Evolutionary conservation across 805 yeast species (phyloP), one percentile per base, ranked within the genome.

Genomic region (Diddensiella santjacobensis): DNA sequence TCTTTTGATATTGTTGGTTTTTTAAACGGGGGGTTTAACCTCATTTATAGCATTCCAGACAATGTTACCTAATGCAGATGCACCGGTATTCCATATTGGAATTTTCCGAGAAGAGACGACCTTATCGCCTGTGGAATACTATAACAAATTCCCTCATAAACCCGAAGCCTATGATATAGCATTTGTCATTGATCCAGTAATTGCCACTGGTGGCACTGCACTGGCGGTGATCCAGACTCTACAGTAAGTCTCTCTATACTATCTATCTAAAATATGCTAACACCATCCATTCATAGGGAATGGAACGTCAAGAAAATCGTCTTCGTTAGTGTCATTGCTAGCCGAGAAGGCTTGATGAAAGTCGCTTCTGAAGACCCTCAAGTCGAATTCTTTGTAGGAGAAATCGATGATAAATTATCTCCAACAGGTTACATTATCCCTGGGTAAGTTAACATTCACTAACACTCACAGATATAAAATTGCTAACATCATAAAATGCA

Each of bases 181-280:
- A 8, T 50, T 63, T 47, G 58, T 64, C 22, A 43, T 64, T 13
- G 68, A 64, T 38, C 68, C 68, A 19, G 60, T 63, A 11, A 56
- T 64, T 47, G 68, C 68, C 2, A 64, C 68, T n/a, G 68, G 68
- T n/a, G 66, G 68, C 15, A 64, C 68, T 8, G 63, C 63, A 13
- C 33, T 43, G 20, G 68, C 68, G 4, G 67, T 60, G 15, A 56
- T 64, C 37, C 61, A 58, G 40, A 57, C 62, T 8, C 48, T 63
- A 35, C 51, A 50, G 57, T 49, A 40, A n/a, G 52, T 22, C 35
- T 15, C 10, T 2, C 36, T n/a, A n/a, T n/a, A n/a, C n/a, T n/a
- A n/a, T 11, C 4, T 3, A 20, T 15, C 17, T 5, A 4, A 22
- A 2, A 10, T 6, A 38, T 17, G 13, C 5, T 38, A 15, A 38